Conservation (phyloP, 225 moss, liverwort and hornwort genomes). For the Anthoceros angustus region DNA sequence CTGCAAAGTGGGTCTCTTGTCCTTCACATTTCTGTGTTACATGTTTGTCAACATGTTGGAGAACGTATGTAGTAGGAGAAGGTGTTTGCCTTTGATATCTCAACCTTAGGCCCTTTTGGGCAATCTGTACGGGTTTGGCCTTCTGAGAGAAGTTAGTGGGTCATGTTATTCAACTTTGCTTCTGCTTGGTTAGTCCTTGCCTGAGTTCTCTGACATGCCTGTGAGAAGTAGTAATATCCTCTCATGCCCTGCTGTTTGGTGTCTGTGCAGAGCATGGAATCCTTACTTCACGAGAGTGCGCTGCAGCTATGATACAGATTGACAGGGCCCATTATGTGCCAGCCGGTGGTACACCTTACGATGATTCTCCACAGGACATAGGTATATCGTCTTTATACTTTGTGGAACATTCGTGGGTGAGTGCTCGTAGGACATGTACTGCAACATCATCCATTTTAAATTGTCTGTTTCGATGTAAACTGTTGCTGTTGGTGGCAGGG, state of each 20-base stretch:
- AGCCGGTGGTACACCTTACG: conserved; percentile 47
- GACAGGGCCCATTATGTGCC: conserved; percentile 80
- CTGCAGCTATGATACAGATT: conserved; percentile 68
- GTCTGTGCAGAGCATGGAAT: conserved; percentile 49
- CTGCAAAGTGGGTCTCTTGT: conserved; percentile 3
- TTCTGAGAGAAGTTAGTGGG: too few species aligned
- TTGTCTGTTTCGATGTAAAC: neutral
- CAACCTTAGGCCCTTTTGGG: too few species aligned
- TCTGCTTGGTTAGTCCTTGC: too few species aligned
- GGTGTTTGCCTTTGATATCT: too few species aligned
- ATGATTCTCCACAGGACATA: conserved; percentile 83
- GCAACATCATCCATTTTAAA: neutral
- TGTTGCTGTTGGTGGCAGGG: conserved; percentile 11
- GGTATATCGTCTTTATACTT: conserved; percentile 18
- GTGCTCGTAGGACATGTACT: neutral
- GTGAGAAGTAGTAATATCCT: neutral
- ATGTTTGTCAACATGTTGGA: neutral
- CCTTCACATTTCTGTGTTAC: neutral
- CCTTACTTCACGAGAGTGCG: conserved; percentile 57
- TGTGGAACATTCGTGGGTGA: neutral
- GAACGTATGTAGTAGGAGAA: too few species aligned
- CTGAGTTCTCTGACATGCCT: neutral
- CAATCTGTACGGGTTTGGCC: too few species aligned
- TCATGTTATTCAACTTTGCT: too few species aligned
- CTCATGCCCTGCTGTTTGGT: neutral